These are phyloP conservation scores for Umbellularia californica DNA, from an alignment of 164 flowering plant species.

Conservation along the genomic window DNA sequence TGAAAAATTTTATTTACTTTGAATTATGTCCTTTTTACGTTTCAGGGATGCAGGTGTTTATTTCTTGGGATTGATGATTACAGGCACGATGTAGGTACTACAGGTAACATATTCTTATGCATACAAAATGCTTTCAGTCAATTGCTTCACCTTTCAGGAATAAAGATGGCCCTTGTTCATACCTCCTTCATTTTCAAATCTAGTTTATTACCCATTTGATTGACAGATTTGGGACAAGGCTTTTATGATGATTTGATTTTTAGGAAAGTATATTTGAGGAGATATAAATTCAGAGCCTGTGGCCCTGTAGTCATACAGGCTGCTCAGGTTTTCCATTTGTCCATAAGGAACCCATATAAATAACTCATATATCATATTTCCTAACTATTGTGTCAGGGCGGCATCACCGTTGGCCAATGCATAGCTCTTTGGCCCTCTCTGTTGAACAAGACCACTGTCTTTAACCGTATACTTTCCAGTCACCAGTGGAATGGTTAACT, in stretches of 20 bases:
- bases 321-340: neutral
- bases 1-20: neutral
- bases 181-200: neutral
- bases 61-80: conserved; percentile 73
- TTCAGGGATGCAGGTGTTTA: conserved; percentile 80
- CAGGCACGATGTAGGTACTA: conserved; percentile 77
- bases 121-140: too few relatives aligned
- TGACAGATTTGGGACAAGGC: too few relatives aligned
- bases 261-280: neutral
- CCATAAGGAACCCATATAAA: neutral
- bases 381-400: neutral
- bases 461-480: neutral
- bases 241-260: too few relatives aligned
- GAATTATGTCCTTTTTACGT: neutral
- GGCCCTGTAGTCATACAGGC: neutral
- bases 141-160: neutral
- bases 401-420: neutral
- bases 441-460: neutral
- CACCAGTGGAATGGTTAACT: neutral
- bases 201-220: neutral
- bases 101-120: conserved; percentile 45
- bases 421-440: neutral
- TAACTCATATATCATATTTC: neutral
- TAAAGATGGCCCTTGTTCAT: neutral
- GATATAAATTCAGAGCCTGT: neutral